Evolutionary conservation across 306 rosid genomes (phyloP), one percentile per base, ranked within the genome.

Genomic region (Cicer bijugum): DNA sequence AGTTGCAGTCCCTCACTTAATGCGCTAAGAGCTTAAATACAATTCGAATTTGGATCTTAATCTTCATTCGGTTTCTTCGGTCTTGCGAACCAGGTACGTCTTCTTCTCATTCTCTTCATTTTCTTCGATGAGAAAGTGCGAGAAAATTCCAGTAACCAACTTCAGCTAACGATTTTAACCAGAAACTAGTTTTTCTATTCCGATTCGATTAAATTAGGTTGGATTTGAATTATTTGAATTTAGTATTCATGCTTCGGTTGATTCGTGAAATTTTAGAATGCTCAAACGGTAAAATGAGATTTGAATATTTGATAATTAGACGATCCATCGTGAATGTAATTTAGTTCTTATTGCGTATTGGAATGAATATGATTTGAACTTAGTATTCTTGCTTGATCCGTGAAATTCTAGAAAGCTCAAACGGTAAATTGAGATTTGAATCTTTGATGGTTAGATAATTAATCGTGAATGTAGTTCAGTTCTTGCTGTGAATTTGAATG

Each of bases 1-100:
- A 28, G 77, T 69, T 42, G 69, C 73, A 67, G 53, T 42, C 76
- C 37, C 52, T 28, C 58, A 16, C 33, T 66, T 55, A 42, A 55
- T 35, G 38, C 58, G 28, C 33, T 37, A 71, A 44, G 40, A 46
- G 55, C 66, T 37, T 77, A 56, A 53, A 14, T 23, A 62, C 12
- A 72, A n/a, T 69, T 63, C 70, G 64, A 65, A 40, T 77, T 81
- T 56, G 65, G 68, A 80, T 85, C 79, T 60, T 61, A 55, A 39
- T 20, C 47, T 46, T 57, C 51, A 8, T 52, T 46, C 53, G 33
- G 1, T 23, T 15, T 79, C 37, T 57, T 47, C 81, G 17, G 63
- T 75, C 74, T 55, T 12, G 43, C 23, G n/a, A 69, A 51, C 51
- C 76, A 68, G 86, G 87, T 86, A 16, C 39, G 39, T 59, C 19